Conservation (phyloP, 176 grass and related monocot species). For the Paspalum vaginatum region DNA sequence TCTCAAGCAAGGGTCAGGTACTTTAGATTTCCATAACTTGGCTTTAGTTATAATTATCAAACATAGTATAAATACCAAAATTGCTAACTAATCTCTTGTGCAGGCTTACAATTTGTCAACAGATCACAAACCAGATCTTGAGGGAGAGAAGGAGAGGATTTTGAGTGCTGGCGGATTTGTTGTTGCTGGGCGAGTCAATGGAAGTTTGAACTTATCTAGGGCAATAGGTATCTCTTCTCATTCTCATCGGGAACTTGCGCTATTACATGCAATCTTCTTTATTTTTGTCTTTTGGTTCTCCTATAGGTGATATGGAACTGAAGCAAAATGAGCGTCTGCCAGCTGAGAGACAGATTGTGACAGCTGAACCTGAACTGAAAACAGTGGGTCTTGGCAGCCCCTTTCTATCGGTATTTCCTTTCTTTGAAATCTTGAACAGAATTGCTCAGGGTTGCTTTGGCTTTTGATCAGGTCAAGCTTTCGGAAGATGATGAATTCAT, state of each 20-base stretch:
- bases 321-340: conserved; percentile 83
- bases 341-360: conserved; percentile 83
- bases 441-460: conserved; percentile 24
- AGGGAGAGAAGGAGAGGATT: conserved; percentile 81
- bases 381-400: conserved; percentile 53
- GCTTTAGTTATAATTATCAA: conserved; percentile 23
- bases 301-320: conserved; percentile 86
- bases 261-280: conserved; percentile 14
- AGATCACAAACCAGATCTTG: conserved; percentile 96
- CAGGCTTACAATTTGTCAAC: conserved; percentile 83
- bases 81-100: conserved; percentile 30
- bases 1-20: conserved; percentile 95
- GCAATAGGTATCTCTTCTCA: conserved; percentile 64
- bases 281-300: conserved; percentile 27
- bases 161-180: conserved; percentile 80
- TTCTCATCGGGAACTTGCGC: conserved; percentile 8
- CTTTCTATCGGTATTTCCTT: conserved; percentile 26
- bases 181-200: conserved; percentile 84
- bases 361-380: conserved; percentile 83
- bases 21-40: neutral
- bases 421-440: conserved; percentile 8
- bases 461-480: conserved; percentile 67
- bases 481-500: conserved; percentile 95
- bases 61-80: conserved; percentile 17
- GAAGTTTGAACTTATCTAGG: conserved; percentile 86